Base-by-base conservation (phyloP, 441 rosid species). In the Adansonia rubrostipa region DNA sequence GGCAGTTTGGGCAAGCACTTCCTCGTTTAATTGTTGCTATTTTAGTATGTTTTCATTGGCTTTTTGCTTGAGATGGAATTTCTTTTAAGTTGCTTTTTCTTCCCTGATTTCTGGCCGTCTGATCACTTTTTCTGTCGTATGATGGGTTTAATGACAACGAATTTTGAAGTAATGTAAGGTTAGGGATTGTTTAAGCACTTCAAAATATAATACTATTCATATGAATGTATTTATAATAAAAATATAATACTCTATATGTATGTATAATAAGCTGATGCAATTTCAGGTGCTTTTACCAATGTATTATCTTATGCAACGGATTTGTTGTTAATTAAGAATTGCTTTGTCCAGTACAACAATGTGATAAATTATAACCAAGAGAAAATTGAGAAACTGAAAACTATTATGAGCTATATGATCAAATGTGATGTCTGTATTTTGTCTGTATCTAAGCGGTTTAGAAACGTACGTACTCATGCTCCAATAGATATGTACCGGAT, bases 101-200 rank as follows among this genome's bases (percentile, higher is more conserved):
- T 62, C 67, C 22, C 47, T 33, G 61, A 40, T 67, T 72, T 17
- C 22, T 66, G 33, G n/a, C 73, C 71, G 33, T 44, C 14, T 40
- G n/a, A 4, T 60, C 75, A 56, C 11, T 69, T 75, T 22, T 36
- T 19, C 17, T 54, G 42, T 63, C 53, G 3, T 24, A 47, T 47
- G 70, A 24, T 51, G 33, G 53, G 24, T 53, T 28, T 62, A 14
- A 15, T 33, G 62, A n/a, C 28, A 11, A 28, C 5, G 47, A 71
- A 51, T 71, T 44, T 54, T n/a, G n/a, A 54, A n/a, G 44, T 36
- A 54, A 44, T 4, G 51, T 33, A 54, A 5, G 15, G 63, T 33
- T 36, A 53, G 62, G 8, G 24, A 54, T 36, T 8, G 28, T 28
- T 71, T 36, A 71, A 50, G 58, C 57, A 13, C 57, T 20, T 42